phyloP scores from a whole-genome alignment of 2,329 filamentous ascomycete genomes.

The Colletotrichum falcatum region DNA sequence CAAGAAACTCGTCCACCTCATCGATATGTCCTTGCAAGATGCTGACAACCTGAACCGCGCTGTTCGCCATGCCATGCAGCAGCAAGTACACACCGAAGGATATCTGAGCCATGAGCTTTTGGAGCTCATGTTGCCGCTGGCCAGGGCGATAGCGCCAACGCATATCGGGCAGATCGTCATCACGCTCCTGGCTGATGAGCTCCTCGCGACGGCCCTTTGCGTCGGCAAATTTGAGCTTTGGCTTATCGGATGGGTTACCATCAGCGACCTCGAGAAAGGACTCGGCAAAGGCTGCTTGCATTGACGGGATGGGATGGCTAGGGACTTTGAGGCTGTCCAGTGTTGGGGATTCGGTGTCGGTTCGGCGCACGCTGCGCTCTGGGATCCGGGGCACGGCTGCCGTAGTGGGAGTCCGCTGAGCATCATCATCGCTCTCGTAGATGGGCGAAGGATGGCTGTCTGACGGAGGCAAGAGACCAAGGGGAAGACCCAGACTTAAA shows the following conservation, averaged over 20 bases:
- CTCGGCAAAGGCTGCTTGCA: constrained; percentile 87
- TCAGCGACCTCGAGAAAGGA: constrained; percentile 79
- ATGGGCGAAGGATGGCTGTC: constrained; percentile 19
- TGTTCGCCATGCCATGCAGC: constrained; percentile 87
- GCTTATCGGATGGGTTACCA: constrained; percentile 59
- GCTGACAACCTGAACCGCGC: constrained; percentile 85
- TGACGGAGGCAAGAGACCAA: constrained; percentile 39
- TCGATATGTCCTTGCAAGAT: constrained; percentile 94
- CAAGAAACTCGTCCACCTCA: constrained; percentile 91
- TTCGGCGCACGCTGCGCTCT: constrained; percentile 31
- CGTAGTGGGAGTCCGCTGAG: constrained; percentile 39
- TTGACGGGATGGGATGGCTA: constrained; percentile 77
- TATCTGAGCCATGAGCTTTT: constrained; percentile 92
- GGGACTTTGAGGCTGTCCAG: constrained; percentile 48
- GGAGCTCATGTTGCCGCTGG: constrained; percentile 86
- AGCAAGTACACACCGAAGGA: constrained; percentile 93
- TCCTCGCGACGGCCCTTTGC: constrained; percentile 72
- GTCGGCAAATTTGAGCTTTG: constrained; percentile 65
- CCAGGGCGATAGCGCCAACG: constrained; percentile 81
- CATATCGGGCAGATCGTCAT: constrained; percentile 77
- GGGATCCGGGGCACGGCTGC: constrained; percentile 35
- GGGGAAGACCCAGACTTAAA: constrained; percentile 37
- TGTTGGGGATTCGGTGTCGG: constrained; percentile 31
- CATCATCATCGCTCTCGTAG: constrained; percentile 38
- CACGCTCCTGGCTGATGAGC: constrained; percentile 75